A percentile compares a stretch with the other conserved stretches of the same genome.
phyloP scores from a whole-genome alignment of 768 basidiomycete species.

The Leccinum ochraceum region DNA sequence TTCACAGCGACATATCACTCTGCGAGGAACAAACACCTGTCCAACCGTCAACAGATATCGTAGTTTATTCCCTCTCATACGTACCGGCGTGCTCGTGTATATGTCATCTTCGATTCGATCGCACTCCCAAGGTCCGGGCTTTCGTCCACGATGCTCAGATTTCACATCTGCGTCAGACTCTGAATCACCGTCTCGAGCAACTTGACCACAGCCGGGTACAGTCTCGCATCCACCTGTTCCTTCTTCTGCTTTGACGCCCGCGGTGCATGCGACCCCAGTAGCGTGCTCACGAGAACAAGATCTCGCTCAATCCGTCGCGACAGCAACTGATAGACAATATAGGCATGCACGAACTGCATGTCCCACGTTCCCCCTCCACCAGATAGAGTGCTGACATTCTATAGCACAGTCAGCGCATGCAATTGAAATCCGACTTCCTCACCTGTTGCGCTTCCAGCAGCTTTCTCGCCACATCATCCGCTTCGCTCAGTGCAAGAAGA shows the following conservation, averaged over 20 bases:
- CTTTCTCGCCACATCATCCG: conserved; percentile 80
- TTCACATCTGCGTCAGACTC: conserved; percentile 80
- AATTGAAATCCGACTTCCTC: conserved; percentile 6
- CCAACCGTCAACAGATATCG: conserved; percentile 4
- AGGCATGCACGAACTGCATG: conserved; percentile 83
- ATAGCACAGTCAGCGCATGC: conserved; percentile 20
- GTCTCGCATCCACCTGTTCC: conserved; percentile 61
- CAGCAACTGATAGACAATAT: conserved; percentile 84
- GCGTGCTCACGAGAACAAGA: conserved; percentile 70
- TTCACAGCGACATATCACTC: conserved; percentile 71
- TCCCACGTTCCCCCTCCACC: conserved; percentile 57
- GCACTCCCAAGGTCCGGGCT: conserved; percentile 79
- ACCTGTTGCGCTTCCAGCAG: conserved; percentile 87
- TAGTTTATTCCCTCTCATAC: conserved; percentile 10
- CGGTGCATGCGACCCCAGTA: conserved; percentile 47
- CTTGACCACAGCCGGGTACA: conserved; percentile 89
- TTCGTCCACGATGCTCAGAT: conserved; percentile 83
- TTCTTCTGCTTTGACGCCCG: conserved; percentile 37
- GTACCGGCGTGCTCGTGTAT: conserved; percentile 74
- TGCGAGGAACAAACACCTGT: conserved; percentile 74
- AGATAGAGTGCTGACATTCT: conserved; percentile 44
- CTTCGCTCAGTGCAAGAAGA: conserved; percentile 83
- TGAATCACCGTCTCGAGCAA: conserved; percentile 84
- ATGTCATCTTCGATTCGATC: conserved; percentile 74
- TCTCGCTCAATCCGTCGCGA: conserved; percentile 89